phyloP scores from a whole-genome alignment of 1,284 basidiomycete genomes.

The Moesziomyces antarcticus region DNA sequence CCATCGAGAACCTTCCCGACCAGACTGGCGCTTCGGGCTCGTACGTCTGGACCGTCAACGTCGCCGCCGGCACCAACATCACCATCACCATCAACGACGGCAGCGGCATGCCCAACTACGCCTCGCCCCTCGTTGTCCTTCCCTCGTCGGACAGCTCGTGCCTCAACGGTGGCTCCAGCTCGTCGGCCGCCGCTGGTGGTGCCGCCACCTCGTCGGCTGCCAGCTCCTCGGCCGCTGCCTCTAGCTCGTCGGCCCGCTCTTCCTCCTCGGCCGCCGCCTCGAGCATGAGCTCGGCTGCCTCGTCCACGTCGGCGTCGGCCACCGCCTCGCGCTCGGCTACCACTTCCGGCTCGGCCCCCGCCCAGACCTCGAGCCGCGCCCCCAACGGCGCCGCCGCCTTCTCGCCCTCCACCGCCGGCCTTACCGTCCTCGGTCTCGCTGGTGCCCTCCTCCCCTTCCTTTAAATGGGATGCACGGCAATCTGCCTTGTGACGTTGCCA shows the following conservation, averaged over 20 bases:
- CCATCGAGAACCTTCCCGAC: conserved; percentile 46
- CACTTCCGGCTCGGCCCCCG: conserved; percentile 9
- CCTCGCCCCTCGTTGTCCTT: conserved; percentile 36
- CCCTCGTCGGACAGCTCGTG: conserved; percentile 39
- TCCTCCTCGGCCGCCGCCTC: conserved; percentile 15
- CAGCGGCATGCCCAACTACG: conserved; percentile 52
- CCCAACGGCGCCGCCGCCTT: conserved; percentile 38
- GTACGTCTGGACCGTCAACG: conserved; percentile 65
- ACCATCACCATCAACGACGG: conserved; percentile 63
- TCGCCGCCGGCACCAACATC: conserved; percentile 61
- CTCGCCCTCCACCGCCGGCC: conserved; percentile 47
- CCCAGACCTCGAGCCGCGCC: conserved; percentile 11
- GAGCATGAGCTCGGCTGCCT: conserved; percentile 4
- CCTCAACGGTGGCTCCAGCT: conserved; percentile 26
- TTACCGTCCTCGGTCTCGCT: conserved; percentile 35
- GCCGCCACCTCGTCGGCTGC: conserved; percentile 11
- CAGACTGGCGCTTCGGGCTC: conserved; percentile 47
- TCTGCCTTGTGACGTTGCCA: neutral
- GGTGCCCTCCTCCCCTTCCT: conserved; percentile 50
- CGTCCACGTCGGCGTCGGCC: conserved; percentile 18
- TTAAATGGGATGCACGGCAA: conserved; percentile 12
- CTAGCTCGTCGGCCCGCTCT: conserved; percentile 2
- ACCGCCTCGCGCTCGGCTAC: conserved; percentile 3
- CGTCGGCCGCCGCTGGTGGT: conserved; percentile 7
- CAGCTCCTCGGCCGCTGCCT: conserved; percentile 14